Conservation (phyloP, 768 basidiomycete genomes). For the Leccinum disarticulatum region DNA sequence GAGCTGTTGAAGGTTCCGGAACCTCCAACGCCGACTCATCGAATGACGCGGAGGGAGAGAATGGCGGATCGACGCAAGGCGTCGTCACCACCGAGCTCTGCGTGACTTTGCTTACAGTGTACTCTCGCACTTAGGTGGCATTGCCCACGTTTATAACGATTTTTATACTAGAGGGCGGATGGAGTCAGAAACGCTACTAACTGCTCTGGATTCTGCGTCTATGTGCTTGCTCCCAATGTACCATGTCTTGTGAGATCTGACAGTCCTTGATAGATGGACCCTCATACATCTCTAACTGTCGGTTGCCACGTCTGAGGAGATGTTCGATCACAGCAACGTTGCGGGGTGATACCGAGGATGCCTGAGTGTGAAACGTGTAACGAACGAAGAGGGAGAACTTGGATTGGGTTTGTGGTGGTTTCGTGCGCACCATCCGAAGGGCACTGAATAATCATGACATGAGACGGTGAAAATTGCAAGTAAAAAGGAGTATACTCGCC, state of each 20-base stretch:
- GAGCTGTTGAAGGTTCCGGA: slow-evolving; percentile 17
- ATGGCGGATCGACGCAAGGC: slow-evolving; percentile 18
- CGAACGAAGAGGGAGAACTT: slow-evolving; percentile 71
- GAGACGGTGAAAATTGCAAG: slow-evolving; percentile 1
- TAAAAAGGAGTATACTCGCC: slow-evolving; percentile 36
- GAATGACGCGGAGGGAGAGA: slow-evolving; percentile 23
- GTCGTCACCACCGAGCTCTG: neutral
- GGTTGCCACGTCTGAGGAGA: slow-evolving; percentile 63
- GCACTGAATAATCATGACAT: slow-evolving; percentile 47
- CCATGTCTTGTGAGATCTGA: slow-evolving; percentile 71
- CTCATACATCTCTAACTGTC: slow-evolving; percentile 73
- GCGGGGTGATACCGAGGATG: slow-evolving; percentile 58
- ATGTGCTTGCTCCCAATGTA: slow-evolving; percentile 53
- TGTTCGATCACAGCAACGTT: slow-evolving; percentile 73
- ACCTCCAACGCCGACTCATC: slow-evolving; percentile 12
- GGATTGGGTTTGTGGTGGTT: slow-evolving; percentile 56
- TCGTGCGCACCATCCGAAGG: slow-evolving; percentile 69
- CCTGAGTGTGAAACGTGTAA: slow-evolving; percentile 67
- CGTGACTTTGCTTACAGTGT: neutral
- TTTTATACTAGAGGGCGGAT: neutral
- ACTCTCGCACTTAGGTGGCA: slow-evolving; percentile 4
- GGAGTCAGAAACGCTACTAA: slow-evolving; percentile 12
- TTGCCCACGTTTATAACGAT: slow-evolving; percentile 12
- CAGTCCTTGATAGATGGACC: slow-evolving; percentile 67
- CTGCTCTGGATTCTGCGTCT: slow-evolving; percentile 5